Evolutionary conservation across 2,329 filamentous ascomycete genomes (phyloP).

Genomic region (Myriosclerotinia scirpicola): DNA sequence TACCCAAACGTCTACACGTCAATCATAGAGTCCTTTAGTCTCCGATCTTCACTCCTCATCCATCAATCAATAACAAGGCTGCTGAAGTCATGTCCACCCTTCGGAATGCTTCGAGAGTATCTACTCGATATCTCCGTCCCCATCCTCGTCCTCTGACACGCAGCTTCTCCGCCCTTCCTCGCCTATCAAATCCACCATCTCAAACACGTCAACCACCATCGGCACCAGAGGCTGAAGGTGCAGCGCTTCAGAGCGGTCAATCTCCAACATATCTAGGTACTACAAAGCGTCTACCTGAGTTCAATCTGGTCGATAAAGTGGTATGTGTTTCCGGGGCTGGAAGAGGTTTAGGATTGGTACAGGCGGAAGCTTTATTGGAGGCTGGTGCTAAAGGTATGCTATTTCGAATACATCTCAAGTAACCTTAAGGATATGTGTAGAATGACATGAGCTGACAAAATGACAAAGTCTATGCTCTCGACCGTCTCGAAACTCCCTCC

Average conservation of each 20-base stretch:
- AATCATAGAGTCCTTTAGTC: neutral
- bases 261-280: constrained; percentile 33
- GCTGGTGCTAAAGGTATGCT: constrained; percentile 64
- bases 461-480: constrained; percentile 36
- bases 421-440: too few species aligned
- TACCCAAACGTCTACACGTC: neutral
- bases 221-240: constrained; percentile 28
- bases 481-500: constrained; percentile 45
- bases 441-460: neutral
- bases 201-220: constrained; percentile 24
- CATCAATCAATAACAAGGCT: neutral
- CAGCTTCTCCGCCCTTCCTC: constrained; percentile 23
- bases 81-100: constrained; percentile 3
- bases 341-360: constrained; percentile 69
- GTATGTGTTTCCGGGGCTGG: constrained; percentile 71
- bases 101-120: constrained; percentile 12
- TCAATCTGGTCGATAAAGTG: constrained; percentile 66
- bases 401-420: neutral
- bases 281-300: constrained; percentile 50
- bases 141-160: constrained; percentile 6
- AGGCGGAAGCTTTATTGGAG: constrained; percentile 72
- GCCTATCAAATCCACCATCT: constrained; percentile 7
- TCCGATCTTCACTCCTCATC: neutral
- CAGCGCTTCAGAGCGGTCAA: constrained; percentile 21
- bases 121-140: constrained; percentile 8